Evolutionary conservation across 2,329 filamentous ascomycete species (phyloP).

Genomic region (Apiospora kogelbergensis): DNA sequence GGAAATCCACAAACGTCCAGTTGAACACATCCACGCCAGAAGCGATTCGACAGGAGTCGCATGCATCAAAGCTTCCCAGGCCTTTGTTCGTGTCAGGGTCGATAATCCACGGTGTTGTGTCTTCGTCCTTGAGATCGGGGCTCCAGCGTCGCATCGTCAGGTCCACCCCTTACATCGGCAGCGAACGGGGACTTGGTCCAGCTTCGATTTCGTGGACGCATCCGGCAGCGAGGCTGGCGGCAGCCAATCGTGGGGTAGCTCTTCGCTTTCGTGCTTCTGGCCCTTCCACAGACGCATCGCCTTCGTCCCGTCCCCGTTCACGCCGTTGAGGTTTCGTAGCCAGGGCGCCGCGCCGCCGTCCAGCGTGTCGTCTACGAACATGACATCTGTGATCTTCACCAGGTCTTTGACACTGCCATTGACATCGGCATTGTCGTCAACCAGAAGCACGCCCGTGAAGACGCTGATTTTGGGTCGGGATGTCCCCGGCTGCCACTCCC

Average conservation of each 20-base stretch:
- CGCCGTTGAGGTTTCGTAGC: conserved; percentile 36
- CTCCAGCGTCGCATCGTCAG: conserved; percentile 36
- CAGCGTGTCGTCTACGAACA: conserved; percentile 48
- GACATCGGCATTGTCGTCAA: conserved; percentile 22
- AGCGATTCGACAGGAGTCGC: conserved; percentile 46
- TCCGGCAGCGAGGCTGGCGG: conserved; percentile 12
- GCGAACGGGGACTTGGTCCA: conserved; percentile 34
- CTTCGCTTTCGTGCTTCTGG: conserved; percentile 20
- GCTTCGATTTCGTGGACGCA: conserved; percentile 17
- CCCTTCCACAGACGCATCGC: conserved; percentile 27
- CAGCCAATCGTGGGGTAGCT: conserved; percentile 34
- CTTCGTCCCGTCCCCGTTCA: conserved; percentile 20
- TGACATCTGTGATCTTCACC: conserved; percentile 36
- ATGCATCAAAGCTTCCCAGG: conserved; percentile 41
- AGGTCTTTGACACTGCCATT: conserved; percentile 22
- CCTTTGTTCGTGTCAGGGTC: conserved; percentile 42
- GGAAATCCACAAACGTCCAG: conserved; percentile 44
- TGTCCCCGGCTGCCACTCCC: conserved; percentile 20
- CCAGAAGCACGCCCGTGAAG: conserved; percentile 36
- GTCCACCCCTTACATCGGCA: conserved; percentile 49
- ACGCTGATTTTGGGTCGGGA: conserved; percentile 28
- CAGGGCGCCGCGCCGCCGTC: conserved; percentile 53
- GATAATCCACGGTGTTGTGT: conserved; percentile 38
- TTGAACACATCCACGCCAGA: conserved; percentile 42
- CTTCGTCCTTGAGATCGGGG: conserved; percentile 25